Evolutionary conservation across 768 basidiomycete genomes (phyloP).

Genomic region (Russula virescens): DNA sequence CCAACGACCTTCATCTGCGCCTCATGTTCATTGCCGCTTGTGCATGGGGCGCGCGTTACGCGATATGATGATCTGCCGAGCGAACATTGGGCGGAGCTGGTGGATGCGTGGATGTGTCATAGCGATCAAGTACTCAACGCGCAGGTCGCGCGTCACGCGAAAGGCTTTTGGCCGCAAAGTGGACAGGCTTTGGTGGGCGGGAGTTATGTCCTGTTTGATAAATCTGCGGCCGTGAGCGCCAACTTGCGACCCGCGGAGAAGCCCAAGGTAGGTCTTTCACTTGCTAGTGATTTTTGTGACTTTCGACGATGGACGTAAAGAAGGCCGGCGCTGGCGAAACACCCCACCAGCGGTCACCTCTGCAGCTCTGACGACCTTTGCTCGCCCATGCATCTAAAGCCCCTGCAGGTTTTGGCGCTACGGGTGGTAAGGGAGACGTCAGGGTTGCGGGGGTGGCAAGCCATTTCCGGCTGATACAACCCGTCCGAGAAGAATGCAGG

Average conservation of each 20-base stretch:
- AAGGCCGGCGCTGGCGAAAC: slow-evolving; percentile 75
- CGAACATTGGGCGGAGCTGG: slow-evolving; percentile 95
- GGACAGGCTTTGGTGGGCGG: slow-evolving; percentile 83
- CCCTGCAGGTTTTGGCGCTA: slow-evolving; percentile 50
- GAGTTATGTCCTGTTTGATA: slow-evolving; percentile 79
- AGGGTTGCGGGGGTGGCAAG: slow-evolving; percentile 32
- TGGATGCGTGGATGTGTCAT: slow-evolving; percentile 99
- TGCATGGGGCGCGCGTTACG: slow-evolving; percentile 42
- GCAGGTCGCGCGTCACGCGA: slow-evolving; percentile 51
- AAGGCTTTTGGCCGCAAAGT: slow-evolving; percentile 73
- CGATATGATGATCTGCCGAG: slow-evolving; percentile 85
- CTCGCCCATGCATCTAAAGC: slow-evolving; percentile 38
- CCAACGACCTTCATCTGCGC: slow-evolving; percentile 72
- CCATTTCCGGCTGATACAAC: slow-evolving; percentile 83
- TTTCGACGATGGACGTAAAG: slow-evolving; percentile 63
- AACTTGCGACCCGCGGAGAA: slow-evolving; percentile 45
- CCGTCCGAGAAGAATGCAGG: slow-evolving; percentile 67
- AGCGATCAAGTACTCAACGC: slow-evolving; percentile 78
- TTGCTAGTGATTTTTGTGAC: slow-evolving; percentile 12
- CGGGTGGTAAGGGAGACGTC: slow-evolving; percentile 24
- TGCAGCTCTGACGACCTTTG: slow-evolving; percentile 21
- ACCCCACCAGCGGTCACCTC: slow-evolving; percentile 54
- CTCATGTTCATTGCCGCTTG: slow-evolving; percentile 70
- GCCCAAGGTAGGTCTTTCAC: slow-evolving; percentile 48
- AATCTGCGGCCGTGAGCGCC: slow-evolving; percentile 45